Evolutionary conservation across 2,329 filamentous ascomycete species (phyloP), one percentile per base, ranked within the genome.

Genomic region (Ophiostoma sp.): DNA sequence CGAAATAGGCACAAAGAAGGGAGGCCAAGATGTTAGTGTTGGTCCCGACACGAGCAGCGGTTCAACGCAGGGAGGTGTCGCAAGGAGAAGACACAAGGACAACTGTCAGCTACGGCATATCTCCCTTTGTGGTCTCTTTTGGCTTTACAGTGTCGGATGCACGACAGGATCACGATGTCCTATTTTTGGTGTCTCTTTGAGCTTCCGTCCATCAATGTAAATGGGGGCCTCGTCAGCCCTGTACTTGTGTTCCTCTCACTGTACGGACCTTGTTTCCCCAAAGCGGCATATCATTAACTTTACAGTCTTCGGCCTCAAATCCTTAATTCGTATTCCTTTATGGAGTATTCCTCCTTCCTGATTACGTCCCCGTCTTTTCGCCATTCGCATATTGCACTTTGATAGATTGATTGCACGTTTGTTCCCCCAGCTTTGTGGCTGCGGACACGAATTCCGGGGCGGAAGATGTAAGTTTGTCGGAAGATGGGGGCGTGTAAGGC

Each of bases 201-300:
- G 50, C n/a, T 55, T 12, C 19, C 19, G 11, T 48, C 4, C 6
- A 33, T n/a, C 12, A 50, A n/a, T 50, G 50, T 11, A 61, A 36
- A 61, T 61, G 31, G 28, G 55, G 61, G 36, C 22, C n/a, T 28
- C 61, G 61, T 66, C 61, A 66, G 36, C n/a, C 61, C 61, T 66
- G 61, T 45, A 11, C 57, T 63, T 17, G 57, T 63, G 42, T 19
- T 19, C 12, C 22, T 28, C 50, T 17, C 31, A 22, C 33, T 22
- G 31, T 28, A 25, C 33, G 61, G 61, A 64, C 61, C 36, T 64
- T 64, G 36, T 64, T 64, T 63, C 57, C 61, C 61, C n/a, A 42
- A 64, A 28, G 61, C 61, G 61, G 36, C 22, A 28, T 45, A 12
- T 25, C 42, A 48, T 48, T 42, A 42, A 45, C 11, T 45, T 45